phyloP scores from a whole-genome alignment of 2,329 filamentous ascomycete species.

The Nemania bipapillata region DNA sequence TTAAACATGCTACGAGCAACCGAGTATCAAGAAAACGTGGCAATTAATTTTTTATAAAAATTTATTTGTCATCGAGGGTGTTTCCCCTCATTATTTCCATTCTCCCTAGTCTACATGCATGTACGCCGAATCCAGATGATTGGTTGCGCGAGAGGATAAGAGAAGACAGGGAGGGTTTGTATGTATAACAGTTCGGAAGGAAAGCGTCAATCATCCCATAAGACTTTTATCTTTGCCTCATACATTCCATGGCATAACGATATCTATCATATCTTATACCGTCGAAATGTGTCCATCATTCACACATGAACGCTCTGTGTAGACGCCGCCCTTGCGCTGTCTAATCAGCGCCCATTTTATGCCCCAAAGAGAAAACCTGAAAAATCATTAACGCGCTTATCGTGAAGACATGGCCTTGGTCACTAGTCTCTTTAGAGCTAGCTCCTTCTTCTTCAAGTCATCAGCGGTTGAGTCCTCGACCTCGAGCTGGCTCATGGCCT shows the following conservation, averaged over 20 bases:
- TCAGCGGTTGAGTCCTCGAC: constrained; percentile 90
- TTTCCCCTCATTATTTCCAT: constrained; percentile 35
- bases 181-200: constrained; percentile 43
- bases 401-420: constrained; percentile 98
- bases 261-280: constrained; percentile 38
- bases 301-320: constrained; percentile 43
- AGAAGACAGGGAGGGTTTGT: constrained; percentile 35
- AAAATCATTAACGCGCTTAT: constrained; percentile 62
- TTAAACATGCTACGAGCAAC: background rate
- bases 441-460: constrained; percentile 99
- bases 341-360: constrained; percentile 47
- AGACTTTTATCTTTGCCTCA: constrained; percentile 48
- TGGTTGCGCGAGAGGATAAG: constrained; percentile 42
- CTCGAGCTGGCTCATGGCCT: constrained; percentile 98
- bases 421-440: constrained; percentile 95
- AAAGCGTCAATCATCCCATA: constrained; percentile 48
- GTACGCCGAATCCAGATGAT: constrained; percentile 47
- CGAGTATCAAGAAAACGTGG: background rate
- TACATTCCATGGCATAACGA: constrained; percentile 43
- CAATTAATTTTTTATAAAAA: constrained; percentile 21
- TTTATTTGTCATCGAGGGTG: constrained; percentile 37
- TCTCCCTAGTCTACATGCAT: constrained; percentile 53
- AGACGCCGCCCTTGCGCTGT: constrained; percentile 43
- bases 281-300: constrained; percentile 46
- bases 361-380: constrained; percentile 45